phyloP scores from a whole-genome alignment of 2,329 filamentous ascomycete species.

The Paecilomyces niveus region DNA sequence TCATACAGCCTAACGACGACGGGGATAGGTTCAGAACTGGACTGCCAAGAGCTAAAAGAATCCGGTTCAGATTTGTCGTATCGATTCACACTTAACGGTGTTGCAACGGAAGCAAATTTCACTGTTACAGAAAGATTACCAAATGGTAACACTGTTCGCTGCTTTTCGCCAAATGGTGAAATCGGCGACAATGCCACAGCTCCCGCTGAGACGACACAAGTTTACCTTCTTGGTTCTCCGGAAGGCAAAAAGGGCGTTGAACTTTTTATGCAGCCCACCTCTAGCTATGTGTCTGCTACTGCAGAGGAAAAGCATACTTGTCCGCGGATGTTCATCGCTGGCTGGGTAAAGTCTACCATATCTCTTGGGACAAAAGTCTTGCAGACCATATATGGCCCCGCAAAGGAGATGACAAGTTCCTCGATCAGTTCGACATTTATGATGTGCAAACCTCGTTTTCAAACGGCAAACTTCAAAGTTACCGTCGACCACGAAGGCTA shows the following conservation, averaged over 20 bases:
- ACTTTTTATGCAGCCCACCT: conserved; percentile 1
- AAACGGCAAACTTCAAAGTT: conserved; percentile 26
- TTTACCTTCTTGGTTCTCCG: conserved; percentile 1
- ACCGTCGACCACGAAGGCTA: conserved; percentile 24
- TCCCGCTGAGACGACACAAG: conserved; percentile 4
- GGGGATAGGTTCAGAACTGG: too few species aligned
- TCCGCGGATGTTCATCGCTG: conserved; percentile 1
- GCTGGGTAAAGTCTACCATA: conserved; percentile 1
- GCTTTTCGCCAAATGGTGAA: not conserved
- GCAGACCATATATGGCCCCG: not conserved
- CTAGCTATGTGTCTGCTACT: not conserved
- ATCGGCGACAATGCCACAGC: conserved; percentile 9
- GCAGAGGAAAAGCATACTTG: not conserved
- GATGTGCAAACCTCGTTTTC: conserved; percentile 28
- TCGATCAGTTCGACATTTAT: conserved; percentile 19
- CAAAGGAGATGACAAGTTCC: not conserved
- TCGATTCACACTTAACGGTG: not conserved
- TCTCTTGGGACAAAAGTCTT: not conserved
- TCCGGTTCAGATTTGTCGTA: too few species aligned
- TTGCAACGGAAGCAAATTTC: not conserved
- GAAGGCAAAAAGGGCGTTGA: not conserved
- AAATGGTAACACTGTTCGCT: too few species aligned
- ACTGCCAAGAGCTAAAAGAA: conserved; percentile 13
- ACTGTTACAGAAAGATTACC: not conserved
- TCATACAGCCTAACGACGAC: too few species aligned